These are phyloP conservation scores for Coemansia sp. DNA, from an alignment of 192 early-diverging fungal species.

Conservation along the genomic window DNA sequence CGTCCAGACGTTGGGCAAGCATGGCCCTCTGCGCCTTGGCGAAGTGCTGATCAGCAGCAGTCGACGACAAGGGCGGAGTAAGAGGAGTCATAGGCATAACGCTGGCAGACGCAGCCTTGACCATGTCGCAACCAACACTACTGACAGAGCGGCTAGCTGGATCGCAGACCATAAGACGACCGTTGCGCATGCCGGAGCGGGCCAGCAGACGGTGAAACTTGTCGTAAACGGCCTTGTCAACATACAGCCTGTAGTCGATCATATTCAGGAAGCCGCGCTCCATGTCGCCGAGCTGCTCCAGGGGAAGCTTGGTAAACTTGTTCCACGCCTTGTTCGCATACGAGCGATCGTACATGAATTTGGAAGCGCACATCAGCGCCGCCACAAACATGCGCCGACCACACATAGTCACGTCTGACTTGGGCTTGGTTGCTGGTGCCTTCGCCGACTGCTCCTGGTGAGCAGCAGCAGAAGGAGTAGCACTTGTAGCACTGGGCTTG, in stretches of 20 bases:
- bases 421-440: constrained; percentile 14
- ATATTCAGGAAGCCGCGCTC: constrained; percentile 77
- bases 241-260: constrained; percentile 74
- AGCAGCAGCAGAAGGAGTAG: not conserved
- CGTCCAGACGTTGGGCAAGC: not conserved
- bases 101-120: not conserved
- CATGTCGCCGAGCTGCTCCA: constrained; percentile 77
- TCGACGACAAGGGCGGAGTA: not conserved
- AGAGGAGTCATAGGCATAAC: not conserved
- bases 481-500: not conserved
- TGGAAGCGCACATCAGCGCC: constrained; percentile 82
- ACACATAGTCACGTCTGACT: constrained; percentile 63
- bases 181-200: constrained; percentile 53
- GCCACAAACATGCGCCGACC: constrained; percentile 84
- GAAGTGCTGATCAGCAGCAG: constrained; percentile 9
- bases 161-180: constrained; percentile 45
- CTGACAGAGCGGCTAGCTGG: constrained; percentile 1
- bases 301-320: constrained; percentile 76
- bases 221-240: constrained; percentile 45
- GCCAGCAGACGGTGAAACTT: constrained; percentile 52
- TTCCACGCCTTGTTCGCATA: constrained; percentile 87
- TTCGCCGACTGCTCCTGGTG: constrained; percentile 5
- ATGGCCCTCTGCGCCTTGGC: not conserved
- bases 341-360: constrained; percentile 82
- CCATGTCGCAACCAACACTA: not conserved